Base-by-base conservation (phyloP, 495 filamentous ascomycete genomes). In the Xylaria flabelliformis region DNA sequence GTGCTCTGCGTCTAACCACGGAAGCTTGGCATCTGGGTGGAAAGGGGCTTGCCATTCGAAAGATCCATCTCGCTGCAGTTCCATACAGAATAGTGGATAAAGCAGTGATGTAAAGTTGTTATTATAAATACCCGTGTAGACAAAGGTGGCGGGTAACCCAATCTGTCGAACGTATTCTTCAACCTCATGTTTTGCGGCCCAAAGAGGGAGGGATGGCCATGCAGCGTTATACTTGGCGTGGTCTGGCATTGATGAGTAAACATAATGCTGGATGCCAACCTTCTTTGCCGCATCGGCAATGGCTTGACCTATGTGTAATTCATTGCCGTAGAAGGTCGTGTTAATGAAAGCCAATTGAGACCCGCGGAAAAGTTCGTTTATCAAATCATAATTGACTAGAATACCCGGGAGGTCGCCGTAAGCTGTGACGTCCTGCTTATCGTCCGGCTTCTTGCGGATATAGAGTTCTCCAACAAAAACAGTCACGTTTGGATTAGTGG, bases 1-100 rank as follows among this genome's bases (percentile, higher is more conserved):
- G 77, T 99, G 96, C 79, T 99, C 96, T 13, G 95, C 95, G 75
- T 99, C 96, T 19, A 99, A 87, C 93, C 95, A 99, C n/a, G 96
- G 96, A 34, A 99, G 85, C 21, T 91, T 91, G 41, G 91, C 90
- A 72, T 97, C 88, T 5, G 93, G 91, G 73, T 97, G 92, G 80
- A 99, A 99, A 1, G 96, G 96, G 0, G 96, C 97, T 75, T 91
- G 91, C 96, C 96, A 99, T 74, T 92, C 85, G 78, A 97, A 98
- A 72, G 92, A 93, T 5, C 92, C 94, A 74, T 97, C 93, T 0
- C 83, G 79, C 78, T 92, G 88, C 34, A 96, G 82, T 77, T 97
- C 93, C 92, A 97, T 97, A 80, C 94, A 93, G 82, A 97, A 97
- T 9, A 99, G 85, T 2, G 96, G 96, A 80, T 97, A 98, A 0